These are phyloP conservation scores for Populus ilicifolia DNA, from an alignment of 345 rosid species.

Conservation along the genomic window DNA sequence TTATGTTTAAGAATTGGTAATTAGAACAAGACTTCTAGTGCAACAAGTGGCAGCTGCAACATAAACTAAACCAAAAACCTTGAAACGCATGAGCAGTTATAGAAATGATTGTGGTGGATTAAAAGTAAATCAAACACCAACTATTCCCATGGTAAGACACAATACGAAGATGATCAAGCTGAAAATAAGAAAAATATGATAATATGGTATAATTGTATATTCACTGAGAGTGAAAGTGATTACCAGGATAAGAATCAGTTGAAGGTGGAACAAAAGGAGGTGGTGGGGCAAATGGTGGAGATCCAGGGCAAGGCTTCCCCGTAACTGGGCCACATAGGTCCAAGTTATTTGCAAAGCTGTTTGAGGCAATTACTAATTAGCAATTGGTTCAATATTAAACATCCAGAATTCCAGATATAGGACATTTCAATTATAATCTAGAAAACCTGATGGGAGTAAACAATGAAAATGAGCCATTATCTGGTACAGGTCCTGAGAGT, in stretches of 20 bases:
- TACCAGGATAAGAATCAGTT: slow-evolving; percentile 71
- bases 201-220: neutral
- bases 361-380: slow-evolving; percentile 8
- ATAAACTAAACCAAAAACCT: neutral
- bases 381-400: neutral
- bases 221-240: neutral
- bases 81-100: neutral
- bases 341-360: slow-evolving; percentile 85
- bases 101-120: neutral
- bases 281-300: slow-evolving; percentile 35
- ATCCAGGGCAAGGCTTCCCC: slow-evolving; percentile 69
- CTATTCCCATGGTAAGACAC: neutral
- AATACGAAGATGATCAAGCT: neutral
- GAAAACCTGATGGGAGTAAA: slow-evolving; percentile 38
- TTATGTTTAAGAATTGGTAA: neutral
- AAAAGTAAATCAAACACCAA: neutral
- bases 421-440: neutral
- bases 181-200: neutral
- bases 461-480: slow-evolving; percentile 29
- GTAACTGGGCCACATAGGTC: slow-evolving; percentile 97
- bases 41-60: neutral
- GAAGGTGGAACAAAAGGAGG: slow-evolving; percentile 95
- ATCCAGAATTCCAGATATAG: neutral
- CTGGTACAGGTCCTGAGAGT: slow-evolving; percentile 38
- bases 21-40: neutral